phyloP scores from a whole-genome alignment of 2,329 filamentous ascomycete species.

The Drechslerella coelobrocha region DNA sequence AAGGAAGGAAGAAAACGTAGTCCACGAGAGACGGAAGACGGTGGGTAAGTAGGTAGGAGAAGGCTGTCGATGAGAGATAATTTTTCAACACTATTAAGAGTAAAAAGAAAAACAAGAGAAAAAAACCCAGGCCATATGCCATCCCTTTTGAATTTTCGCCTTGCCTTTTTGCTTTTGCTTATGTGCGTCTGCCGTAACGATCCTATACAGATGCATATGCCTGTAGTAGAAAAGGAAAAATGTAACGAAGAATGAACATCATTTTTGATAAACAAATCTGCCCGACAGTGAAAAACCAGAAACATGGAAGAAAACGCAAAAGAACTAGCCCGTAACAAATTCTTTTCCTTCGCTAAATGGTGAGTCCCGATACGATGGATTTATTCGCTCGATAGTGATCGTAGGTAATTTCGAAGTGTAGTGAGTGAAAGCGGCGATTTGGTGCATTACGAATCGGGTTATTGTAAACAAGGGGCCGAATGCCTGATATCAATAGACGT shows the following conservation, averaged over 20 bases:
- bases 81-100: slow-evolving; percentile 47
- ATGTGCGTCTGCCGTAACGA: slow-evolving; percentile 41
- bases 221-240: slow-evolving; percentile 29
- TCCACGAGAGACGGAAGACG: slow-evolving; percentile 37
- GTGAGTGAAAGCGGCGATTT: slow-evolving; percentile 21
- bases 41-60: slow-evolving; percentile 22
- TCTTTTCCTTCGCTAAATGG: slow-evolving; percentile 50
- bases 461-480: slow-evolving; percentile 11
- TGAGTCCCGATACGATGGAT: slow-evolving; percentile 40
- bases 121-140: slow-evolving; percentile 45
- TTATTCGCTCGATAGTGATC: slow-evolving; percentile 32
- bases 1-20: slow-evolving; percentile 30
- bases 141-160: slow-evolving; percentile 37
- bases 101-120: slow-evolving; percentile 12
- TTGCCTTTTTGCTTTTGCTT: slow-evolving; percentile 34
- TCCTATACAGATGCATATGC: slow-evolving; percentile 51
- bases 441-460: slow-evolving; percentile 22
- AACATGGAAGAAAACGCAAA: slow-evolving; percentile 28
- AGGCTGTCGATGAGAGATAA: slow-evolving; percentile 18
- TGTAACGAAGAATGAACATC: slow-evolving; percentile 18
- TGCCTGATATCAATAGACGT: background rate
- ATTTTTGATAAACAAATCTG: slow-evolving; percentile 45
- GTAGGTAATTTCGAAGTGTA: slow-evolving; percentile 29
- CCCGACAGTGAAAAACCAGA: slow-evolving; percentile 15
- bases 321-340: slow-evolving; percentile 49